Evolutionary conservation across 164 flowering plant genomes (phyloP).

Genomic region (Liquidambar formosana): DNA sequence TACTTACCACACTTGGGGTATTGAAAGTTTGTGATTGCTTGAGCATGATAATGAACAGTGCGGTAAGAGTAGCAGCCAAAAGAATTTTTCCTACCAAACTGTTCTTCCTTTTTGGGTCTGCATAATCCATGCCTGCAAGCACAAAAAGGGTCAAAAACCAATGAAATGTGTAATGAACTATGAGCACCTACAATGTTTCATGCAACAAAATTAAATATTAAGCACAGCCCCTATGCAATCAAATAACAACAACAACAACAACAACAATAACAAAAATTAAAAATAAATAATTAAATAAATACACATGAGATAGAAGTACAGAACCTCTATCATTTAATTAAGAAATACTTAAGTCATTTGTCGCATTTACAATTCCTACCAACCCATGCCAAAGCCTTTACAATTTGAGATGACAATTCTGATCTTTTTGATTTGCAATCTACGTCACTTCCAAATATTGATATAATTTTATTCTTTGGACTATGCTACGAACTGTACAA

Average conservation of each 20-base stretch:
- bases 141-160: slow-evolving; percentile 3
- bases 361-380: too few species aligned
- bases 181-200: background rate
- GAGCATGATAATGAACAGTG: slow-evolving; percentile 69
- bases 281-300: too few species aligned
- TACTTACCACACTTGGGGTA: slow-evolving; percentile 58
- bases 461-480: background rate
- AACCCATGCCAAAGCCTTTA: too few species aligned
- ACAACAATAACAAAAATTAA: too few species aligned
- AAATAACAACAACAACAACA: too few species aligned
- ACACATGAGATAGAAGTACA: background rate
- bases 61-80: slow-evolving; percentile 66
- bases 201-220: background rate
- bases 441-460: background rate
- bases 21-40: slow-evolving; percentile 65
- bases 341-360: too few species aligned
- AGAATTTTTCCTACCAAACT: slow-evolving; percentile 64
- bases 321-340: background rate
- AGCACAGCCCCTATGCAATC: too few species aligned
- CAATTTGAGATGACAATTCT: background rate
- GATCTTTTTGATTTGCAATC: background rate
- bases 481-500: background rate
- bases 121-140: slow-evolving; percentile 71
- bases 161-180: background rate
- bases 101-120: slow-evolving; percentile 73